Evolutionary conservation across 306 rosid species (phyloP), one percentile per base, ranked within the genome.

Genomic region (Luffa aegyptiaca): DNA sequence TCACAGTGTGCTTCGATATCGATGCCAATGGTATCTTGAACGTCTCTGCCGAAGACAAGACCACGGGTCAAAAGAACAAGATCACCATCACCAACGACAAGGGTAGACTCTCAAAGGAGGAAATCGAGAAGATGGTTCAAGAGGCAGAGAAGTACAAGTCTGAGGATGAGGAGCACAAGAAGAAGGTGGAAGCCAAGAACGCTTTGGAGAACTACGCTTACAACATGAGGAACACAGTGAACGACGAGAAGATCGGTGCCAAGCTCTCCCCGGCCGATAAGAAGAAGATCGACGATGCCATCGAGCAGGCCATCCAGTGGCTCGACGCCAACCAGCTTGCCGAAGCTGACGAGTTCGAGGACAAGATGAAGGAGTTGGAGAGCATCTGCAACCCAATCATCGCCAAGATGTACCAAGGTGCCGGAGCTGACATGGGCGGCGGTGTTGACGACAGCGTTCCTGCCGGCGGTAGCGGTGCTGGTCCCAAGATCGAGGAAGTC

Each of bases 101-200:
- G 87, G 93, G 97, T 46, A 84, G 97, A 11, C 81, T 92, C 20
- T 92, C 97, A 1, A 88, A 90, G 91, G 93, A 88, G 5, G 97
- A 92, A 56, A 89, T 92, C 1, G 97, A 92, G 79, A 90, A 88
- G 85, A 92, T 92, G 97, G 92, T 90, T 36, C 89, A 90, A 46
- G 97, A 92, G 80, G 97, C 93, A 0, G 93, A 92, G 89, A 92
- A 90, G 83, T 92, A 92, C 88, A 90, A 88, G 44, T 87, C 92
- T 3, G 93, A 92, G 66, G 93, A 92, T 39, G 97, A 92, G 78
- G 92, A 87, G 48, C 91, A 92, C 41, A 92, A 87, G 81, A 88
- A 90, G 82, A 91, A 89, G 82, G 93, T 92, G 0, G 92, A 90
- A 42, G 73, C 89, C 5, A 92, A 88, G 88, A 90, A 88, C 10